Evolutionary conservation across 768 basidiomycete species (phyloP).

Genomic region (Hygrocybe punicea): DNA sequence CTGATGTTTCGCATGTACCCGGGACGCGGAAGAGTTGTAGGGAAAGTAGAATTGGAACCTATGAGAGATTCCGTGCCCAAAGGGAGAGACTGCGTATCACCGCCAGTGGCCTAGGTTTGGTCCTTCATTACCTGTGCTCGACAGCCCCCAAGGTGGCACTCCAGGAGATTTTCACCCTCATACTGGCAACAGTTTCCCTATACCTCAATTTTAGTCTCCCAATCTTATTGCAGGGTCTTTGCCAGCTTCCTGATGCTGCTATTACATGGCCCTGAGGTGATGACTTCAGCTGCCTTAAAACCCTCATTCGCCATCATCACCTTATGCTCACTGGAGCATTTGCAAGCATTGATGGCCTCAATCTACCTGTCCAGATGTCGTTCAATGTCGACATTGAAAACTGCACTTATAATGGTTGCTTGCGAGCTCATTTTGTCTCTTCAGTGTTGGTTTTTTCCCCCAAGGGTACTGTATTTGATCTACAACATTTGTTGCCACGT

Average conservation of each 20-base stretch:
- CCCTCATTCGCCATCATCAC: constrained; percentile 31
- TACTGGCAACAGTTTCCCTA: constrained; percentile 33
- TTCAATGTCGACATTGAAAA: constrained; percentile 34
- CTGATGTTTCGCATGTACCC: too few species aligned
- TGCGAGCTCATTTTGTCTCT: constrained; percentile 37
- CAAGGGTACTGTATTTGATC: constrained; percentile 11
- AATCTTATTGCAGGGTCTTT: constrained; percentile 31
- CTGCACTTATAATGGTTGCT: constrained; percentile 39
- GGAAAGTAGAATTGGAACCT: too few species aligned
- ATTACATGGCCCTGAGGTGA: constrained; percentile 27
- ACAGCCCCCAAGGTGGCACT: constrained; percentile 40
- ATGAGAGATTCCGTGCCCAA: too few species aligned
- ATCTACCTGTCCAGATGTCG: constrained; percentile 30
- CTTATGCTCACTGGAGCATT: constrained; percentile 39
- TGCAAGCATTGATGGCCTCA: constrained; percentile 40
- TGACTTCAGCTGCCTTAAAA: constrained; percentile 27
- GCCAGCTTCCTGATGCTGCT: constrained; percentile 26
- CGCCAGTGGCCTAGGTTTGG: constrained; percentile 39
- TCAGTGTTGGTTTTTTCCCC: constrained; percentile 32
- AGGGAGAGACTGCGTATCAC: too few species aligned
- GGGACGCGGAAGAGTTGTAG: too few species aligned
- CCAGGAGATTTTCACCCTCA: constrained; percentile 45
- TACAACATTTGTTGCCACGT: background rate
- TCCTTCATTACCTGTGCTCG: constrained; percentile 42
- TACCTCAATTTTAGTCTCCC: constrained; percentile 36